Evolutionary conservation across 2,329 filamentous ascomycete species (phyloP), one percentile per base, ranked within the genome.

Genomic region (Diplodia sapinea): DNA sequence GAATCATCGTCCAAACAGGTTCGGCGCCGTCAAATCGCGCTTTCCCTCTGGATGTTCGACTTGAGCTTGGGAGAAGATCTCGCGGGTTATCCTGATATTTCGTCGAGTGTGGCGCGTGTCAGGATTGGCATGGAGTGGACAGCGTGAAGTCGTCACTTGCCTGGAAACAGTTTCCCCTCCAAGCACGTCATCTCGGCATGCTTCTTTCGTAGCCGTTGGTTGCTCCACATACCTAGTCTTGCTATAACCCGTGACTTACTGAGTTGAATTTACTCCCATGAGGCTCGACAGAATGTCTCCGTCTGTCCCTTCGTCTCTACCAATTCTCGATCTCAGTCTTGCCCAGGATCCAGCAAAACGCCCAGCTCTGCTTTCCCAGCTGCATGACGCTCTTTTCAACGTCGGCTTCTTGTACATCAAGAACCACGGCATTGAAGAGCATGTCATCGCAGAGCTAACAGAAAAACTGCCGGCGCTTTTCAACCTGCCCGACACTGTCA

Each of bases 381-480:
- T 87, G 17, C 82, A 79, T 26, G 73, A 80, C 51, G 83, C 84
- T 7, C 74, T 87, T 6, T 81, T 82, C 51, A 76, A 84, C 17
- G 77, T 86, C 38, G 85, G 85, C 20, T 87, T 87, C 68, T 77
- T 87, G 4, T 86, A 87, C 70, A 73, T 87, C 43, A 75, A 76
- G 17, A 83, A 85, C 68, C 85, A 87, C 70, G 79, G 80, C 2
- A 79, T 87, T 4, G 74, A 81, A 0, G 31, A 70, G 1, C 11
- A 68, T 1, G 75, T 72, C 2, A 79, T 82, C 23, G 68, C 74
- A 2, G 74, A 76, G n/a, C 73, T 87, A 8, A 75, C 80, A 1
- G 67, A 73, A 8, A 72, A 75, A 8, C 74, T 86, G 2, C 83
- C 84, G 1, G 49, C 26, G 0, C 76, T 86, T 5, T 87, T 86